These are phyloP conservation scores for Botrytis tulipae DNA, from an alignment of 2,329 filamentous ascomycete genomes.

Conservation along the genomic window DNA sequence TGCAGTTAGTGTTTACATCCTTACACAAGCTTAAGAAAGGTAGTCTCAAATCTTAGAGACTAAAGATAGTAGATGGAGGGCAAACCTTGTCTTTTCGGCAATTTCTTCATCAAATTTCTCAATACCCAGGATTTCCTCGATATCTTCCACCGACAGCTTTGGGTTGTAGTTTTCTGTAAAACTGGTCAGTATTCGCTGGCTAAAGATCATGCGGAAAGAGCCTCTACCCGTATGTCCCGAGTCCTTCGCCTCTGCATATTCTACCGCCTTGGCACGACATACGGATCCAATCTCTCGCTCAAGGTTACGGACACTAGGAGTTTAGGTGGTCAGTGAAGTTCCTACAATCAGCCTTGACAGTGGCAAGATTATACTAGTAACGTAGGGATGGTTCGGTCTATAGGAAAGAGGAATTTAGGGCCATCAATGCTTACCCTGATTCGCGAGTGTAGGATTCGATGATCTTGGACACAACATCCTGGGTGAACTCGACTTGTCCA, in stretches of 20 bases:
- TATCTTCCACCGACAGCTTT: constrained; percentile 70
- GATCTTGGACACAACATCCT: constrained; percentile 88
- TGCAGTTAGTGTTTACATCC: constrained; percentile 26
- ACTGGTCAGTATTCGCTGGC: constrained; percentile 17
- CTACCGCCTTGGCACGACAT: constrained; percentile 91
- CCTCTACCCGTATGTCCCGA: constrained; percentile 47
- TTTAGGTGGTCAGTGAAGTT: constrained; percentile 18
- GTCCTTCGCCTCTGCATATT: constrained; percentile 89
- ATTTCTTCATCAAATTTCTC: constrained; percentile 96
- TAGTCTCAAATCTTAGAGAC: constrained; percentile 22
- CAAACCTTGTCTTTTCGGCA: constrained; percentile 67
- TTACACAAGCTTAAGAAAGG: constrained; percentile 20
- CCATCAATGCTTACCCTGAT: constrained; percentile 45
- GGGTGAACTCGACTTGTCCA: constrained; percentile 72
- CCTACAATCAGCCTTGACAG: neutral
- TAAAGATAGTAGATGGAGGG: neutral
- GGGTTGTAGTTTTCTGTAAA: constrained; percentile 64
- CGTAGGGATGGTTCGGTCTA: neutral
- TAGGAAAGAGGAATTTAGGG: neutral
- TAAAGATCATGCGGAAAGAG: neutral
- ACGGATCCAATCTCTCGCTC: constrained; percentile 95
- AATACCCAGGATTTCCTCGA: constrained; percentile 88
- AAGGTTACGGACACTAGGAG: constrained; percentile 79
- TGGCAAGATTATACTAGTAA: neutral
- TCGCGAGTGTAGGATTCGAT: constrained; percentile 97